Conservation (phyloP, 177 flowering plant genomes). For the Vitis hybrid region DNA sequence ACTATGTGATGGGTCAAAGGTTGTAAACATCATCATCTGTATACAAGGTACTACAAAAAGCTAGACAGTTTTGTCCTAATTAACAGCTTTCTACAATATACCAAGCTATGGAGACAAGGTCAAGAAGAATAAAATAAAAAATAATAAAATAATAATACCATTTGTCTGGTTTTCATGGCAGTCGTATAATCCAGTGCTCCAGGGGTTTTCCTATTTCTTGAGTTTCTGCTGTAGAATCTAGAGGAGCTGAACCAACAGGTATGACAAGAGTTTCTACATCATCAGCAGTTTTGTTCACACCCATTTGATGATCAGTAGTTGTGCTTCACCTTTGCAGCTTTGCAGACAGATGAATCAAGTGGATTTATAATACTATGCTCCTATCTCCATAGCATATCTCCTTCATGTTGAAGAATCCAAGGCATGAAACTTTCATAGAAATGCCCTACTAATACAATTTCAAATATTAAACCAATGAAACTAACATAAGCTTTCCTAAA, state of each 20-base stretch:
- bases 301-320: too few relatives aligned
- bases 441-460: too few relatives aligned
- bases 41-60: neutral
- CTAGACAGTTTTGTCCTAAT: neutral
- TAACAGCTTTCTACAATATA: neutral
- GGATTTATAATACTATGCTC: too few relatives aligned
- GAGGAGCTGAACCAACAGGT: neutral
- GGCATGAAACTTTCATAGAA: too few relatives aligned
- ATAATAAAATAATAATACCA: slow-evolving; percentile 6
- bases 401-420: too few relatives aligned
- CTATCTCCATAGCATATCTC: too few relatives aligned
- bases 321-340: too few relatives aligned
- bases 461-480: too few relatives aligned
- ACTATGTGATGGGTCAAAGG: neutral
- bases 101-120: neutral
- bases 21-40: neutral
- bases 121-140: neutral
- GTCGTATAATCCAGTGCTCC: slow-evolving; percentile 22
- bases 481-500: too few relatives aligned
- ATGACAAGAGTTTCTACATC: too few relatives aligned
- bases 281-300: too few relatives aligned
- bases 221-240: neutral
- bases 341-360: too few relatives aligned
- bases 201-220: slow-evolving; percentile 14
- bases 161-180: slow-evolving; percentile 20